Percentiles rank a stretch among this genome's conserved stretches.
Conservation (phyloP, 345 rosid species). For the Hibiscus trionum region DNA sequence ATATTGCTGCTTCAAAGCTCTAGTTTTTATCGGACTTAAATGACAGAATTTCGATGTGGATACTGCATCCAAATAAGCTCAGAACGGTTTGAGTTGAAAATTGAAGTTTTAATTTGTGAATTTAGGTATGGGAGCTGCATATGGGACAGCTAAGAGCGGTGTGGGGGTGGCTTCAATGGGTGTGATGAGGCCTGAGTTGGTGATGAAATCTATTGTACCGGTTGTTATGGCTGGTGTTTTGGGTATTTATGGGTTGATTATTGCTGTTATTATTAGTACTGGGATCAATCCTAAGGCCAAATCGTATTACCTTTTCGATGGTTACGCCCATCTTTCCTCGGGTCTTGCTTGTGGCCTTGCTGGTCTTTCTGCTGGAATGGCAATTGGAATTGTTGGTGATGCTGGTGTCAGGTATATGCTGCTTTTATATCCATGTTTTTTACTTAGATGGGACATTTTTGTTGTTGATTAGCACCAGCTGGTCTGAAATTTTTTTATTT, state of each 20-base stretch:
- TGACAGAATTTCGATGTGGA: too few species aligned
- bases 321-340: not conserved
- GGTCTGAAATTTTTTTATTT: not conserved
- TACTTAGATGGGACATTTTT: not conserved
- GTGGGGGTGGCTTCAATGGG: not conserved
- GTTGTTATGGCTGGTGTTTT: not conserved
- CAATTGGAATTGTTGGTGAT: not conserved
- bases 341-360: not conserved
- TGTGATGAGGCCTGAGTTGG: not conserved
- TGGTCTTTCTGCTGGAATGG: not conserved
- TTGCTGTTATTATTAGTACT: not conserved
- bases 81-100: not conserved
- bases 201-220: not conserved
- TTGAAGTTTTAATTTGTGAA: not conserved
- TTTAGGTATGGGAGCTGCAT: not conserved
- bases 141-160: not conserved
- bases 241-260: not conserved
- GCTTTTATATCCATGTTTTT: not conserved
- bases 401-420: slow-evolving; percentile 28
- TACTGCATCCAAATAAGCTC: not conserved
- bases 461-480: not conserved
- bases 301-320: not conserved
- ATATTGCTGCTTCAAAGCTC: too few species aligned
- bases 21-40: too few species aligned
- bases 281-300: not conserved